These are phyloP conservation scores for Avena eriantha DNA, from an alignment of 176 grass and related monocot genomes.

Conservation along the genomic window DNA sequence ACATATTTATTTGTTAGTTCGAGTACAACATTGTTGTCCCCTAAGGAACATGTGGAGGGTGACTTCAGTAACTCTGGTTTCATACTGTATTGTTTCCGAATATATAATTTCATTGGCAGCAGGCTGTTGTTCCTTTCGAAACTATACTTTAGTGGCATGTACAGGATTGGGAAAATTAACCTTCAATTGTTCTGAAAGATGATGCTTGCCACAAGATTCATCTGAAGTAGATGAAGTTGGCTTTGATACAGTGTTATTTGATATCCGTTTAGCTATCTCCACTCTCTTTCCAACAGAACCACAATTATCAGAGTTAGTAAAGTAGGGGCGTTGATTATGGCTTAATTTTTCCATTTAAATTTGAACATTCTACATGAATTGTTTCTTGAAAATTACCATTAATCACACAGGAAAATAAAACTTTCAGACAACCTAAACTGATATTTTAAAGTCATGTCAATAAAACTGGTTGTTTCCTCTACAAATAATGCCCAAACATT, in stretches of 20 bases:
- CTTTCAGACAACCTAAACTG: too few relatives aligned
- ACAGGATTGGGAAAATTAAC: conserved; percentile 35
- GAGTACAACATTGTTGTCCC: conserved; percentile 19
- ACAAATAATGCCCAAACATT: too few relatives aligned
- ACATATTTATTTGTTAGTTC: neutral
- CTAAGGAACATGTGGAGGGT: conserved; percentile 32
- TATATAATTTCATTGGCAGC: conserved; percentile 33
- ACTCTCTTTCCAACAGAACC: conserved; percentile 39
- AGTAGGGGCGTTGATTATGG: conserved; percentile 34
- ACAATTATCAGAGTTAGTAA: conserved; percentile 45
- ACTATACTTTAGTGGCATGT: conserved; percentile 39
- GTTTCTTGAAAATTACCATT: too few relatives aligned
- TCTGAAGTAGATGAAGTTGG: conserved; percentile 48
- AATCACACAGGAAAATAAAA: too few relatives aligned
- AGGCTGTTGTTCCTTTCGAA: conserved; percentile 31
- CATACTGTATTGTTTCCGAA: conserved; percentile 36
- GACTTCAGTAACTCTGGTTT: conserved; percentile 41
- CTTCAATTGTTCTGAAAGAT: conserved; percentile 53
- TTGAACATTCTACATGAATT: too few relatives aligned
- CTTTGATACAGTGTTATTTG: conserved; percentile 54
- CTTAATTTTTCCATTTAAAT: conserved; percentile 27
- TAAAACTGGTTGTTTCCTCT: too few relatives aligned
- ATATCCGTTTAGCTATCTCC: conserved; percentile 45
- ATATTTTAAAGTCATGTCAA: too few relatives aligned
- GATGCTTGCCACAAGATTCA: conserved; percentile 49